Percentiles rank a stretch among this genome's conserved stretches.
phyloP scores from a whole-genome alignment of 192 early-diverging fungal genomes.

The Backusella australiensis region DNA sequence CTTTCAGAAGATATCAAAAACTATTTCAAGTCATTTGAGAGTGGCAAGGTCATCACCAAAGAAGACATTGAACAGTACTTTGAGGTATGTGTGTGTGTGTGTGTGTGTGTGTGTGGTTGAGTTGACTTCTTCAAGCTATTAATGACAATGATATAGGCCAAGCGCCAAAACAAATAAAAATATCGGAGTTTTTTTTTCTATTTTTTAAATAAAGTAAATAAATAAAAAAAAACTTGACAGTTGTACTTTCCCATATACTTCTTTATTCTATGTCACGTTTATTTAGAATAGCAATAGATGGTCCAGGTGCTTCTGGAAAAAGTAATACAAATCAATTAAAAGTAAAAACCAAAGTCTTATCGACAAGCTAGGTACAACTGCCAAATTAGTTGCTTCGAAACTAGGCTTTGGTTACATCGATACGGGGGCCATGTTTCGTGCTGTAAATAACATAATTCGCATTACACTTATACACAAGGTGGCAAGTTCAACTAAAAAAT shows the following conservation, averaged over 20 bases:
- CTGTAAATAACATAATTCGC: slow-evolving; percentile 25
- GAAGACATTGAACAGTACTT: slow-evolving; percentile 78
- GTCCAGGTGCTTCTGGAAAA: slow-evolving; percentile 80
- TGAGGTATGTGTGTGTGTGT: slow-evolving; percentile 18
- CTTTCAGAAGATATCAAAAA: slow-evolving; percentile 66
- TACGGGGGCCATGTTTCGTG: slow-evolving; percentile 67
- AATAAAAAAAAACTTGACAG: too few relatives aligned
- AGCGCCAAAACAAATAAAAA: background rate
- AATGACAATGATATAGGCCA: background rate
- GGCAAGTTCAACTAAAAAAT: background rate
- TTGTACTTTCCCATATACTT: background rate
- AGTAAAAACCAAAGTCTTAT: background rate
- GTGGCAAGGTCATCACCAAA: slow-evolving; percentile 71
- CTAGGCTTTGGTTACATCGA: slow-evolving; percentile 77
- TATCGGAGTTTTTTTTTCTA: background rate
- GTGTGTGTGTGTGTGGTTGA: too few relatives aligned
- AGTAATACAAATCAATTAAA: slow-evolving; percentile 41
- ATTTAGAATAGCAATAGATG: slow-evolving; percentile 77
- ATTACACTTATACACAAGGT: background rate
- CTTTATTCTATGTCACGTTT: slow-evolving; percentile 26
- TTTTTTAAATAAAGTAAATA: background rate
- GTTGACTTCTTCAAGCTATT: background rate
- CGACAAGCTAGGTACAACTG: slow-evolving; percentile 55
- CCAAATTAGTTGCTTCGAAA: slow-evolving; percentile 60
- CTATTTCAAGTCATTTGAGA: slow-evolving; percentile 69